Evolutionary conservation across 1,284 basidiomycete species (phyloP), one percentile per base, ranked within the genome.

Genomic region (Trametes polyzona): DNA sequence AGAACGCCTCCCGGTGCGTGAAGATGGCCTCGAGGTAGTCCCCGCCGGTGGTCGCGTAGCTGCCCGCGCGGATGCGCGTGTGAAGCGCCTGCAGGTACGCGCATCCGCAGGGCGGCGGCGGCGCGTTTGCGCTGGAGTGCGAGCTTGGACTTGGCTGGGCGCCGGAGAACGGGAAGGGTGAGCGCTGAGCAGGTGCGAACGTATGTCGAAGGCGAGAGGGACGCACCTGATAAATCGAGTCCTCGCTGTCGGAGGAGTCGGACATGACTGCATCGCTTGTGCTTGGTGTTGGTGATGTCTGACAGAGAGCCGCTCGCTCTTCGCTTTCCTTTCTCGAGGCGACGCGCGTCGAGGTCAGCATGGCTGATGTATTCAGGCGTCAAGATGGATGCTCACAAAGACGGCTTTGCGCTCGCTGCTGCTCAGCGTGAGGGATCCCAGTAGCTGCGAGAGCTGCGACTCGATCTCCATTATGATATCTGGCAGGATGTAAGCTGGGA

Each of bases 11-110:
- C 67, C 88, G 86, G 73, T 90, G 88, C 2, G 83, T 83, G 72
- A 89, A 88, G 63, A 90, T 84, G 48, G 81, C 77, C 65, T 90
- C 88, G 71, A 90, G 80, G 68, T 89, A 90, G 58, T 81, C 87
- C 63, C 87, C 88, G 73, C 78, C 78, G 51, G 86, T 86, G 52
- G 85, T 88, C 65, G 73, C 70, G 67, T 77, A 83, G 37, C 65
- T 70, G 59, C 81, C 81, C 62, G 84, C 70, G 63, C 82, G 81
- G 49, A 75, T 73, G 58, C 78, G 76, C 57, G 19, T 72, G 66
- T 71, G 82, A 63, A 89, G 78, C 62, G 79, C 74, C 71, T 84
- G 83, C 47, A 90, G 82, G 71, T 86, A 86, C 46, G 79, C 83
- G 69, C 65, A 67, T 64, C 69, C 84, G 71, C 59, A 64, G 65